These are phyloP conservation scores for Penicillium sp. DNA, from an alignment of 2,329 filamentous ascomycete species.

Conservation along the genomic window DNA sequence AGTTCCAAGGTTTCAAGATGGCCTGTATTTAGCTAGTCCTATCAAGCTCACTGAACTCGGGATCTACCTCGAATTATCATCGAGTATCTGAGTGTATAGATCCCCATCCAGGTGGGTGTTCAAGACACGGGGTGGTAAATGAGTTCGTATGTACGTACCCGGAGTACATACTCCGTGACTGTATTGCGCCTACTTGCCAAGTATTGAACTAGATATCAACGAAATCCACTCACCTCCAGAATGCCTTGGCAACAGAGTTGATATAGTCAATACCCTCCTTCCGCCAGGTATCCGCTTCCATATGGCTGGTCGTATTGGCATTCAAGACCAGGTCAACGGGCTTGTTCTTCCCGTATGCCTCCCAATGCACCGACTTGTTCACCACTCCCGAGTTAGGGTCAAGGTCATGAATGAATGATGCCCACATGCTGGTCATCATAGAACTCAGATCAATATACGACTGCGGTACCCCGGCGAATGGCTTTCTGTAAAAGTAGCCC, in stretches of 20 bases:
- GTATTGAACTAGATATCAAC: background rate
- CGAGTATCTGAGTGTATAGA: too few species aligned
- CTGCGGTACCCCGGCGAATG: slow-evolving; percentile 40
- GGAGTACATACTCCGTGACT: background rate
- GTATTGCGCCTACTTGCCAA: too few species aligned
- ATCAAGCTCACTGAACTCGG: too few species aligned
- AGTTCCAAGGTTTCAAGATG: too few species aligned
- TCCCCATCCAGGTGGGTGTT: too few species aligned
- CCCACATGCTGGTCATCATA: slow-evolving; percentile 52
- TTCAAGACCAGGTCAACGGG: slow-evolving; percentile 51
- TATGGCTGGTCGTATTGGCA: slow-evolving; percentile 44
- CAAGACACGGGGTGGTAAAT: too few species aligned
- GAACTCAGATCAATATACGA: slow-evolving; percentile 43
- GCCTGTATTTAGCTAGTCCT: too few species aligned
- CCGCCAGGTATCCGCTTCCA: slow-evolving; percentile 47
- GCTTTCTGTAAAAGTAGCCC: slow-evolving; percentile 42
- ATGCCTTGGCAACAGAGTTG: slow-evolving; percentile 24
- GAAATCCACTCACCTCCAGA: slow-evolving; percentile 17
- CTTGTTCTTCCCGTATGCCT: slow-evolving; percentile 39
- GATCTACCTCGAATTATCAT: too few species aligned
- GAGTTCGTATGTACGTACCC: too few species aligned
- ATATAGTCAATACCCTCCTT: slow-evolving; percentile 32
- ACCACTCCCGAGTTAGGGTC: slow-evolving; percentile 42
- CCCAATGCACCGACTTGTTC: slow-evolving; percentile 38
- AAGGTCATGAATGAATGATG: slow-evolving; percentile 46